These are phyloP conservation scores for Plantago major DNA, from an alignment of 257 asterid species.

Conservation along the genomic window DNA sequence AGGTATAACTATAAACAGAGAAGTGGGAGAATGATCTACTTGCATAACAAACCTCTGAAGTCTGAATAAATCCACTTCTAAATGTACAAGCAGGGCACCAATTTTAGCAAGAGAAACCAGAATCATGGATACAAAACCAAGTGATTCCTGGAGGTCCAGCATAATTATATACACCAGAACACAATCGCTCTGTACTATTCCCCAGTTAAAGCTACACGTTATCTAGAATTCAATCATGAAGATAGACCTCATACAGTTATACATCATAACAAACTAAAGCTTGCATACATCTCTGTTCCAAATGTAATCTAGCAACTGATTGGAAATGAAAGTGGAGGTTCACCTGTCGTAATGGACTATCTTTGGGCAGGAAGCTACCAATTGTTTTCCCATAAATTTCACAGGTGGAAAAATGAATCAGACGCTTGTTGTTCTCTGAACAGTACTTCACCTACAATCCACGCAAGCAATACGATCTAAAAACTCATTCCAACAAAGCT, in stretches of 20 bases:
- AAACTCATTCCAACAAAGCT: background rate
- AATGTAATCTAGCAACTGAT: constrained; percentile 15
- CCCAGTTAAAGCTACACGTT: no score
- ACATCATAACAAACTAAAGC: no score
- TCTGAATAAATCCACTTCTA: no score
- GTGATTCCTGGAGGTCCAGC: no score
- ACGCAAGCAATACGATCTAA: constrained; percentile 18
- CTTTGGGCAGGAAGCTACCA: constrained; percentile 75
- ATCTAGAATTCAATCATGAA: no score
- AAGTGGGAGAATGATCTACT: background rate
- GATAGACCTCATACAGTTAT: no score
- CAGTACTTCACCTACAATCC: constrained; percentile 73
- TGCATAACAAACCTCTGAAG: background rate
- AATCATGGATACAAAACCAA: no score
- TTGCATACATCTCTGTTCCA: background rate
- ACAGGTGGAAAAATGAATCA: constrained; percentile 91
- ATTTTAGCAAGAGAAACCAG: no score
- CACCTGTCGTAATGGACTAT: constrained; percentile 79
- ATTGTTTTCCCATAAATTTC: constrained; percentile 88
- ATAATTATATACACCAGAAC: no score
- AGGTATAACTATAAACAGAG: no score
- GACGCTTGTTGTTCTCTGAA: constrained; percentile 80
- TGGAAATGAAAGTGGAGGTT: constrained; percentile 29
- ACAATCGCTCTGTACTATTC: no score
- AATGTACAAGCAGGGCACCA: no score